Conservation (phyloP, 176 grass and related monocot species). For the Dactylis glomerata region DNA sequence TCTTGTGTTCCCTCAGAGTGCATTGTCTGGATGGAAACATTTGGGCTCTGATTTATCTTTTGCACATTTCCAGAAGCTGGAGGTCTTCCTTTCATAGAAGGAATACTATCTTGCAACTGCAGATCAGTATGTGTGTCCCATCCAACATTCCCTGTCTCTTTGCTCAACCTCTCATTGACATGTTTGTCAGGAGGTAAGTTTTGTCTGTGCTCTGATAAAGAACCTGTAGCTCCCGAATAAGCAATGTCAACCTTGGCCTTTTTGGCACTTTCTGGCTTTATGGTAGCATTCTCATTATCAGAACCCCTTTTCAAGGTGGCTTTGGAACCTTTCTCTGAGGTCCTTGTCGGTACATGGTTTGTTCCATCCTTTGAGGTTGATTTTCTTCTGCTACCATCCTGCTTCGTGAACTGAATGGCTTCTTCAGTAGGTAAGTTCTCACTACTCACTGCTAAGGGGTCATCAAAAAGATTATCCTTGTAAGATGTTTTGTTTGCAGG, state of each 20-base stretch:
- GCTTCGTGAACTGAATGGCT: conserved; percentile 25
- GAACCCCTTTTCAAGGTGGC: conserved; percentile 58
- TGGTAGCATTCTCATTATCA: conserved; percentile 32
- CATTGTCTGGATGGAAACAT: conserved; percentile 23
- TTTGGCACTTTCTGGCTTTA: conserved; percentile 54
- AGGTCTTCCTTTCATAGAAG: conserved; percentile 43
- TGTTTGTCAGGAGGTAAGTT: conserved; percentile 44
- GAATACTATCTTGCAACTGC: conserved; percentile 36
- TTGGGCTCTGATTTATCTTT: conserved; percentile 49
- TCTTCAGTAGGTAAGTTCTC: conserved; percentile 38
- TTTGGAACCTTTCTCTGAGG: conserved; percentile 37
- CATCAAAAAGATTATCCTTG: conserved; percentile 31
- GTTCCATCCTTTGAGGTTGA: conserved; percentile 47
- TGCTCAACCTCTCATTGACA: conserved; percentile 41
- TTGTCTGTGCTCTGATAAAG: conserved; percentile 36
- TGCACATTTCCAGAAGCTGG: conserved; percentile 42
- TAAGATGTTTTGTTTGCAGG: conserved; percentile 34
- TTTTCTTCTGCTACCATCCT: conserved; percentile 46
- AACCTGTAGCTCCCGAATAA: conserved; percentile 31
- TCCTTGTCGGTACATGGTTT: conserved; percentile 33
- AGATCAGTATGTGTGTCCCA: conserved; percentile 23
- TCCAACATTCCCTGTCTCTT: conserved; percentile 45
- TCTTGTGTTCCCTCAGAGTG: conserved; percentile 45
- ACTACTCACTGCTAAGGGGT: conserved; percentile 17
- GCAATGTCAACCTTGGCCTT: conserved; percentile 55